Conservation (phyloP, 768 basidiomycete genomes). For the Rhizopogon rudus region DNA sequence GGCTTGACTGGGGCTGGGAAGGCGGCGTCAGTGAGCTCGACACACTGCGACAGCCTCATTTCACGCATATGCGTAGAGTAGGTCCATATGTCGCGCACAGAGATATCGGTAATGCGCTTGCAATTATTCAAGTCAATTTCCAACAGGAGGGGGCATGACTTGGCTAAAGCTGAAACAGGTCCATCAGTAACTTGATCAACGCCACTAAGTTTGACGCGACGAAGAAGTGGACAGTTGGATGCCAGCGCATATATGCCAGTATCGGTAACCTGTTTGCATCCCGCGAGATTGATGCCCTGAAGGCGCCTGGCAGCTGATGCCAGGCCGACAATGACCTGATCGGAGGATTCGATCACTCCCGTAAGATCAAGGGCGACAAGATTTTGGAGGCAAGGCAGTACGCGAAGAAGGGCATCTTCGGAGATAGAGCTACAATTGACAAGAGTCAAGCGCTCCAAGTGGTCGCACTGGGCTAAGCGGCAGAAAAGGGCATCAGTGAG, state of each 20-base stretch:
- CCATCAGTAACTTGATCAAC: constrained; percentile 71
- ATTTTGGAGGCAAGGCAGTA: constrained; percentile 68
- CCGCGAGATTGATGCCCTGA: constrained; percentile 89
- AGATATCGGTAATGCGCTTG: constrained; percentile 66
- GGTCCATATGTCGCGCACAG: constrained; percentile 81
- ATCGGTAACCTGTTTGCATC: constrained; percentile 80
- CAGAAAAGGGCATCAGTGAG: constrained; percentile 73
- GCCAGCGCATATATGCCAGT: constrained; percentile 74
- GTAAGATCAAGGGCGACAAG: constrained; percentile 85
- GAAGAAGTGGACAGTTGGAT: constrained; percentile 64
- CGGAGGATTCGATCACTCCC: constrained; percentile 62
- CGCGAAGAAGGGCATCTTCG: constrained; percentile 53
- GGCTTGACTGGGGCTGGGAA: constrained; percentile 69
- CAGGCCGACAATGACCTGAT: constrained; percentile 67
- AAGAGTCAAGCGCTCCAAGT: constrained; percentile 86
- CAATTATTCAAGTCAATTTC: constrained; percentile 94
- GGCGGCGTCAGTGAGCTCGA: constrained; percentile 72
- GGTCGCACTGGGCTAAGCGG: constrained; percentile 66
- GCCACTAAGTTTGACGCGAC: constrained; percentile 86
- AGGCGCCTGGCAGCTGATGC: constrained; percentile 66
- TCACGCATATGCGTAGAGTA: constrained; percentile 84
- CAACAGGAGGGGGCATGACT: constrained; percentile 77
- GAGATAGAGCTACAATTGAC: constrained; percentile 71
- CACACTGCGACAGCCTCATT: constrained; percentile 79
- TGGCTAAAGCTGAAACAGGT: constrained; percentile 71